Evolutionary conservation across 2,329 filamentous ascomycete species (phyloP).

Genomic region (Colletotrichum horii): DNA sequence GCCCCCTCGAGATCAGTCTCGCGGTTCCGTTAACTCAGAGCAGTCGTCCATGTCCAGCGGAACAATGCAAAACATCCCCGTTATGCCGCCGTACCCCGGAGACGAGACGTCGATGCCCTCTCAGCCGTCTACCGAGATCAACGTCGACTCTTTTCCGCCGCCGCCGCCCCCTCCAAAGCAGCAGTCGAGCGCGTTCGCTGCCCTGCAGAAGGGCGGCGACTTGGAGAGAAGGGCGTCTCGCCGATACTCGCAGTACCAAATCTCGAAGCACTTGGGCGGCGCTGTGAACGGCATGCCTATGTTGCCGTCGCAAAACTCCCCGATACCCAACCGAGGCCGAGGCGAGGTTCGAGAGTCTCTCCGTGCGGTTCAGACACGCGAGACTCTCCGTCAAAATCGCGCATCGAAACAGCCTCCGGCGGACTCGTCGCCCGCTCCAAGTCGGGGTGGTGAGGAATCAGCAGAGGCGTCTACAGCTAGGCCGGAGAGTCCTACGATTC

Average conservation of each 20-base stretch:
- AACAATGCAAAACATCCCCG: conserved; percentile 77
- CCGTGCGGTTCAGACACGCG: conserved; percentile 65
- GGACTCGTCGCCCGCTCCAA: conserved; percentile 67
- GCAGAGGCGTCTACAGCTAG: conserved; percentile 9
- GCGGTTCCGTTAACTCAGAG: conserved; percentile 57
- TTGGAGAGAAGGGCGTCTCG: conserved; percentile 91
- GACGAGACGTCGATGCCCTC: conserved; percentile 49
- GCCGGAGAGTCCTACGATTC: conserved; percentile 51
- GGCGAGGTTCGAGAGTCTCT: conserved; percentile 83
- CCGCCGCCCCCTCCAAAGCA: conserved; percentile 74
- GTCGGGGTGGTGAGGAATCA: conserved; percentile 68
- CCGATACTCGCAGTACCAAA: conserved; percentile 95
- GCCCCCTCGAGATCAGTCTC: conserved; percentile 57
- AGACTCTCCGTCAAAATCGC: conserved; percentile 54
- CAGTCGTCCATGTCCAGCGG: conserved; percentile 75
- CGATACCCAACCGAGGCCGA: conserved; percentile 83
- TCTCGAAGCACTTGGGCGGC: conserved; percentile 88
- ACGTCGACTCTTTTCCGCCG: conserved; percentile 71
- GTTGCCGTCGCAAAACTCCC: conserved; percentile 81
- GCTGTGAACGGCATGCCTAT: conserved; percentile 84
- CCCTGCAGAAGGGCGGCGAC: conserved; percentile 89
- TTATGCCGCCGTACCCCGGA: conserved; percentile 73
- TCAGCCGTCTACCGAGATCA: conserved; percentile 49
- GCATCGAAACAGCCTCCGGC: conserved; percentile 43
- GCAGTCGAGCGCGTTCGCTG: conserved; percentile 87